These are phyloP conservation scores for Monilinia laxa DNA, from an alignment of 2,329 filamentous ascomycete genomes.

Conservation along the genomic window DNA sequence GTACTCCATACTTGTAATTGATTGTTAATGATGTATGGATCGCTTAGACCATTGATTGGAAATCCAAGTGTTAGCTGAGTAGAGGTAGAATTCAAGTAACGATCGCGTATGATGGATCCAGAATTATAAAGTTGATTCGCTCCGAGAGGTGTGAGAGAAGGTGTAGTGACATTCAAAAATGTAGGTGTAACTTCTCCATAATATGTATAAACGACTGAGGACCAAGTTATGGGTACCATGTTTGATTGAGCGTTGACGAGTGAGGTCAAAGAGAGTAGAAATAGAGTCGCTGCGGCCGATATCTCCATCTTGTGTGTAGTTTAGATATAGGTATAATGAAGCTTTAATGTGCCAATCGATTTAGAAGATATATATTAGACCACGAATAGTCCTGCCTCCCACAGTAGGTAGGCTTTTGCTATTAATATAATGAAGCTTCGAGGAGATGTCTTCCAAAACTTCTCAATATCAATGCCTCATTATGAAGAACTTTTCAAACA, in stretches of 20 bases:
- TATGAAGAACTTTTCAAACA: not conserved
- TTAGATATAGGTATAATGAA: not conserved
- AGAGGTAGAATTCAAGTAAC: conserved; percentile 46
- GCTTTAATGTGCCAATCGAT: not conserved
- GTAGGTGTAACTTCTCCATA: conserved; percentile 55
- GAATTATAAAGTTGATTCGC: conserved; percentile 53
- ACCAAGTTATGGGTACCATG: conserved; percentile 32
- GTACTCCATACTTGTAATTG: conserved; percentile 45
- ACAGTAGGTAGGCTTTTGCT: too few relatives aligned
- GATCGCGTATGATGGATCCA: conserved; percentile 49
- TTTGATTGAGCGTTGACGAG: conserved; percentile 22
- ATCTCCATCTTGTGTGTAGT: not conserved
- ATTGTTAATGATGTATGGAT: conserved; percentile 1
- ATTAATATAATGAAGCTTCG: not conserved
- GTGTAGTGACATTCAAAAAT: conserved; percentile 35
- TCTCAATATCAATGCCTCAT: not conserved
- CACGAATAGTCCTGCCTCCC: not conserved
- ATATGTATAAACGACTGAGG: conserved; percentile 38
- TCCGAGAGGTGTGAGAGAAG: conserved; percentile 51
- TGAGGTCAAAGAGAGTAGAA: conserved; percentile 27
- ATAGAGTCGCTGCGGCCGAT: conserved; percentile 19
- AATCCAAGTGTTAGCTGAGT: conserved; percentile 39
- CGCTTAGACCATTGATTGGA: conserved; percentile 12
- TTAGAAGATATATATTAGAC: not conserved
- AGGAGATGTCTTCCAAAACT: not conserved